Evolutionary conservation across 352 stramenopile species (phyloP), one percentile per base, ranked within the genome.

Genomic region (Vaucheria bursata): DNA sequence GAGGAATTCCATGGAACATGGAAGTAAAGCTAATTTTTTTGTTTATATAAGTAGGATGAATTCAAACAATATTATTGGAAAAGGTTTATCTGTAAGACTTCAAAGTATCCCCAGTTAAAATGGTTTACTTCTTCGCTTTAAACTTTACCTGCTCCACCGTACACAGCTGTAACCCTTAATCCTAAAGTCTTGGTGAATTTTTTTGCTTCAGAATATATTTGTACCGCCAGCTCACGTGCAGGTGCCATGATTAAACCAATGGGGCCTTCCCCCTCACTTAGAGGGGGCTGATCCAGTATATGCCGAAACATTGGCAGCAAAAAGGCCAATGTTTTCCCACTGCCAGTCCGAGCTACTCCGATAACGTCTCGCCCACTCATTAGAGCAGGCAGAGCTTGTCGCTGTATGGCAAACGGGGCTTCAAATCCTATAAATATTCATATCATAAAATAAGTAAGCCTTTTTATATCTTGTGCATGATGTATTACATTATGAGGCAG

Each of bases 281-380:
- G 68, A 5, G 84, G 52, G 18, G 85, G 82, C 74, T 91, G 87
- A 78, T 96, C 91, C 31, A 97, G 85, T 79, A 99, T 97, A 84
- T 99, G 95, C 6, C 93, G 88, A 68, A 97, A 92, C 89, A 98
- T 92, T 0, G 94, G 84, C 0, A 87, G 74, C 31, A 91, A 64
- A 73, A 90, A 92, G 3, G 87, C 85, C 0, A 90, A 71, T 33
- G 88, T 91, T 78, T 92, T 92, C 7, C 88, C 88, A 0, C 90
- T 96, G 4, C 94, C 94, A n/a, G 94, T 98, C 84, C 98, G 99
- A 2, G 97, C 96, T 77, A 99, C 97, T 8, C 94, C 96, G 80
- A 99, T 99, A 0, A 99, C 92, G 85, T 99, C 97, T 39, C 97
- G 88, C 8, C 97, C 97, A 0, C 91, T 92, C 96, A 99, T 99